A percentile compares a stretch with the other conserved stretches of the same genome.
Conservation (phyloP, 108 stramenopile genomes). For the Nitzschia sp. region DNA sequence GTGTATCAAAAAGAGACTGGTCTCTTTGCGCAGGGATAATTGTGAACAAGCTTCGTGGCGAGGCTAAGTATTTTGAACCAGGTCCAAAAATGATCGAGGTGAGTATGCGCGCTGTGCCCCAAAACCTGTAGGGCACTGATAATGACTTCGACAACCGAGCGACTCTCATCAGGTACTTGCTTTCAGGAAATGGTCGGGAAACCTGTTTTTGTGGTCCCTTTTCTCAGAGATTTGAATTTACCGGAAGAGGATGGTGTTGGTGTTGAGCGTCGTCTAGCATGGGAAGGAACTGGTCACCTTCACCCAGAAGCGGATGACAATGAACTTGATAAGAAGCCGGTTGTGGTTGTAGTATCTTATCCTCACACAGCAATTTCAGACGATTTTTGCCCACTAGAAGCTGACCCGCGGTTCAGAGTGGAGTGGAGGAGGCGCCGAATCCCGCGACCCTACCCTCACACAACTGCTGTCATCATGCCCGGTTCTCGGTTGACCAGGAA, state of each 20-base stretch:
- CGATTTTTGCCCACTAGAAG: conserved; percentile 35
- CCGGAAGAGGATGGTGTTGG: conserved; percentile 35
- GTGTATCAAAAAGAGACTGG: conserved; percentile 42
- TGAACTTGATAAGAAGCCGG: conserved; percentile 17
- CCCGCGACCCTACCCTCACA: conserved; percentile 34
- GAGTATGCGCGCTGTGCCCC: neutral
- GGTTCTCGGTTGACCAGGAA: conserved; percentile 34
- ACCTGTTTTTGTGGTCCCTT: conserved; percentile 39
- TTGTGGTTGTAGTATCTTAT: conserved; percentile 38
- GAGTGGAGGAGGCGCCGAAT: conserved; percentile 32
- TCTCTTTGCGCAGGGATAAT: conserved; percentile 37
- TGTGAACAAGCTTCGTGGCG: conserved; percentile 38
- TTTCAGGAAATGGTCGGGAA: conserved; percentile 36
- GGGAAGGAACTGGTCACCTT: conserved; percentile 9
- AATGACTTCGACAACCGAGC: neutral
- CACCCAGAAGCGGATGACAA: neutral
- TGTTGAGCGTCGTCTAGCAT: conserved; percentile 27
- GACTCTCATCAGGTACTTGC: neutral
- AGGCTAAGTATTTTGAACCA: conserved; percentile 29
- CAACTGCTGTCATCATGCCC: conserved; percentile 31
- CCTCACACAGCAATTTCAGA: conserved; percentile 38
- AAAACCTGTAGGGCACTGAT: neutral
- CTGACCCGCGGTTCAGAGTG: conserved; percentile 25
- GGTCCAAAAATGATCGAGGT: conserved; percentile 33
- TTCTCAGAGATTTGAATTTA: conserved; percentile 19